These are phyloP conservation scores for Canavalia ensiformis DNA, from an alignment of 306 rosid species.

Conservation along the genomic window DNA sequence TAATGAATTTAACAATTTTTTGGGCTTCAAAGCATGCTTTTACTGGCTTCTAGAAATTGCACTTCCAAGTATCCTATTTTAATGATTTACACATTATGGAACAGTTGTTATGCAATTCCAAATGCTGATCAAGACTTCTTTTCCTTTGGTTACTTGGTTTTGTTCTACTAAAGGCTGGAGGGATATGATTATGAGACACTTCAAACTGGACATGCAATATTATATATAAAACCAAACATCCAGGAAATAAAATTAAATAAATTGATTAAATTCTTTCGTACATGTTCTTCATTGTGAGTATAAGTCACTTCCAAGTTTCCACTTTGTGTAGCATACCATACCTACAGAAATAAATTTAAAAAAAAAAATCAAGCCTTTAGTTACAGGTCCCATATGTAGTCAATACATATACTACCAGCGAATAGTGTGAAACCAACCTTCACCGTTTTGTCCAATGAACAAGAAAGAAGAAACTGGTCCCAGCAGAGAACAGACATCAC, in stretches of 20 bases:
- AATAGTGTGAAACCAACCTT: conserved; percentile 64
- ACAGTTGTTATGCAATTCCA: background rate
- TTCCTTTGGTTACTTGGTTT: conserved; percentile 3
- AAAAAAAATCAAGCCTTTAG: conserved; percentile 19
- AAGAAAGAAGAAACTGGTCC: conserved; percentile 94
- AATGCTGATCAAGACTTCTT: conserved; percentile 4
- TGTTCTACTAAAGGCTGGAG: background rate
- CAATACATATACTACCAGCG: background rate
- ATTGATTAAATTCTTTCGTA: conserved; percentile 53
- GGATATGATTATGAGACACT: background rate
- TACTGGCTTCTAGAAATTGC: too few species aligned
- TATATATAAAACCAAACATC: background rate
- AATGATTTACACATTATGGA: too few species aligned
- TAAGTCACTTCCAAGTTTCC: conserved; percentile 95
- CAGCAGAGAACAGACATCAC: conserved; percentile 99
- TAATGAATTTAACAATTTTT: too few species aligned
- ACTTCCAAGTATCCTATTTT: too few species aligned
- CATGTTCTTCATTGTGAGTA: conserved; percentile 85
- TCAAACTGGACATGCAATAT: conserved; percentile 25
- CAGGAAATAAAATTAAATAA: conserved; percentile 20
- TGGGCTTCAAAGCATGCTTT: too few species aligned
- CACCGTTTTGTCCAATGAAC: conserved; percentile 87
- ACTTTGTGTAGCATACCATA: conserved; percentile 88
- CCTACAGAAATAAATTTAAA: conserved; percentile 58
- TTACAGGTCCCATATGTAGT: background rate